phyloP scores from a whole-genome alignment of 331 rosid genomes.

The Stylosanthes scabra region DNA sequence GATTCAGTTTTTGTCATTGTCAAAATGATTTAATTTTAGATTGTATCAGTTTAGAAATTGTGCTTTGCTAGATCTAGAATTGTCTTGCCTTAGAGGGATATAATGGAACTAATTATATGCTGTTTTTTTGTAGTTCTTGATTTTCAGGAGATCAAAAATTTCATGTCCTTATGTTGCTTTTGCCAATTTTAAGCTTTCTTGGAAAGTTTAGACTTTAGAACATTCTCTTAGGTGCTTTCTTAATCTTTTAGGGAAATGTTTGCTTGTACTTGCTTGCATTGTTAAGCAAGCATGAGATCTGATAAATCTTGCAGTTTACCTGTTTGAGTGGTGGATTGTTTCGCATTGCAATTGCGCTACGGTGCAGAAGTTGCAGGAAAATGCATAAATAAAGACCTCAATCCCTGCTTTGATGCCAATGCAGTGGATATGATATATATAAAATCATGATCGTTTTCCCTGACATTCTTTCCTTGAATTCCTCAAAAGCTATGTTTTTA shows the following conservation, averaged over 20 bases:
- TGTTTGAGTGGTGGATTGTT: slow-evolving; percentile 32
- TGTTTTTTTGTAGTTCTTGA: slow-evolving; percentile 34
- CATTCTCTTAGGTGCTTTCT: slow-evolving; percentile 42
- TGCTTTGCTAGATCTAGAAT: slow-evolving; percentile 22
- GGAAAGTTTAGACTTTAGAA: slow-evolving; percentile 35
- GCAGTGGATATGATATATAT: too few species aligned
- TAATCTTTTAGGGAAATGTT: slow-evolving; percentile 49
- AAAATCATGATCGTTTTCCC: slow-evolving; percentile 9
- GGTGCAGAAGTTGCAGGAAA: too few species aligned
- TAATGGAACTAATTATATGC: slow-evolving; percentile 21
- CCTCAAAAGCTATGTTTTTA: slow-evolving; percentile 53
- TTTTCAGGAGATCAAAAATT: slow-evolving; percentile 31
- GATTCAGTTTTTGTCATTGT: slow-evolving; percentile 15
- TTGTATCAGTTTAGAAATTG: slow-evolving; percentile 3
- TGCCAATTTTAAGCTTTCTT: slow-evolving; percentile 45
- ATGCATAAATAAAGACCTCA: too few species aligned
- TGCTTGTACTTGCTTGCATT: slow-evolving; percentile 56
- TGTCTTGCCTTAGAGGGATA: slow-evolving; percentile 19
- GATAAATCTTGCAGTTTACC: slow-evolving; percentile 34
- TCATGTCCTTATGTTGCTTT: neutral
- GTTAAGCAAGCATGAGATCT: slow-evolving; percentile 52
- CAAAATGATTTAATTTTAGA: neutral
- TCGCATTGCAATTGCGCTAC: neutral
- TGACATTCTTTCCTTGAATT: slow-evolving; percentile 62
- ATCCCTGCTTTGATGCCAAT: too few species aligned